Evolutionary conservation across 768 basidiomycete species (phyloP), one percentile per base, ranked within the genome.

Genomic region (Imleria badia): DNA sequence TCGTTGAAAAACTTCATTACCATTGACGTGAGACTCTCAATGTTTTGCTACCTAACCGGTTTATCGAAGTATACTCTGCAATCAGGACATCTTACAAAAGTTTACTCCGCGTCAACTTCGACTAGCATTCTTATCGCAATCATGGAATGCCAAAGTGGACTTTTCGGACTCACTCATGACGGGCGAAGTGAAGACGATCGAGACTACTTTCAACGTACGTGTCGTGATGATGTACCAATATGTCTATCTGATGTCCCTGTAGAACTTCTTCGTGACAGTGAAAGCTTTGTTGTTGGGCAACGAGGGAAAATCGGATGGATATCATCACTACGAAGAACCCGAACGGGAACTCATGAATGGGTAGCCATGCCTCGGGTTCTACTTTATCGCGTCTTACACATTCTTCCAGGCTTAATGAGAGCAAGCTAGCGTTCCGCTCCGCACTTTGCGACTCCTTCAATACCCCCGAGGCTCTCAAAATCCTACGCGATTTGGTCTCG

Each of bases 1-100:
- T 95, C 93, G 11, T 74, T 99, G 58, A 99, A 99, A 72, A 99
- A 99, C 68, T 99, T 98, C 69, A 97, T 98, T 64, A 98, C 97
- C 8, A 97, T 99, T 53, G 87, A 91, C 63, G 90, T 91, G 65
- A 69, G 87, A 65, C 38, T 9, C 15, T 12, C n/a, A 29, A 22
- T 30, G n/a, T 45, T 51, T 41, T 45, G 45, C 31, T 17, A n/a
- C 8, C 42, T 36, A 11, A 55, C 29, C 38, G 22, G 44, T 31
- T 23, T 40, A 36, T 43, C 59, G 11, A 65, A 39, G 12, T 33
- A 38, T n/a, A 17, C 39, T 51, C 45, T 48, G 35, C 33, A 48
- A 60, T 34, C 67, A 95, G 91, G 94, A 97, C 73, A 92, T 95
- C 30, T 72, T 99, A 15, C 76, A 84, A 66, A 86, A 80, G 68